Evolutionary conservation across 257 asterid species (phyloP), one percentile per base, ranked within the genome.

Genomic region (Mentha longifolia): DNA sequence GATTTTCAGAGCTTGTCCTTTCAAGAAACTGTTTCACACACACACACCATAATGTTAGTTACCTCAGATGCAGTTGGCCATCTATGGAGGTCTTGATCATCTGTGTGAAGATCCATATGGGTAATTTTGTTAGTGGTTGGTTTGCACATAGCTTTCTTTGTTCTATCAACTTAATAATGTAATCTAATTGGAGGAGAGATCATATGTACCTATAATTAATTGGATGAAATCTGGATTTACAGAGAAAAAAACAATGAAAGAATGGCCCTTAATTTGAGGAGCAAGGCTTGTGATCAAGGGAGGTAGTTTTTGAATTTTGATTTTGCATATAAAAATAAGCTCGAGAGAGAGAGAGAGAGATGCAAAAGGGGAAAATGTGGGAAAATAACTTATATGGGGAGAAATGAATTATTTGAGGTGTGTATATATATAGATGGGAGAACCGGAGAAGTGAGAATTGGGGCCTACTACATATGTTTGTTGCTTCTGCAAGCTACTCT

Each of bases 1-100:
- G 55, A n/a, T 49, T 6, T 9, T 6, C 43, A 28, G 31, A 28
- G 31, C 31, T 28, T 28, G 31, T 28, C 31, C 31, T 35, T 35
- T 35, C 39, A 46, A 13, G 5, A 46, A 14, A 46, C 16, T 22
- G 31, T 19, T 20, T 51, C 58, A 51, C 58, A 51, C 58, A 35
- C 39, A 35, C 6, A 51, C 3, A 51, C 11, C 15, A 43, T 43
- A 43, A 43, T 43, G 49, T 15, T 15, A 4, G 7, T 15, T 85
- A 92, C 98, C 97, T 92, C 89, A 10, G 78, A 56, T 37, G 88
- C 50, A 76, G 81, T 85, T 52, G 97, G 98, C 97, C 98, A 92
- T 71, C 86, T 86, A 66, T 85, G 91, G 61, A 86, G 88, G 64
- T 74, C 77, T 63, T 81, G 79, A 57, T 84, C 78, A 42, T 42